Evolutionary conservation across 805 yeast species (phyloP), one percentile per base, ranked within the genome.

Genomic region (Ogataea henricii): DNA sequence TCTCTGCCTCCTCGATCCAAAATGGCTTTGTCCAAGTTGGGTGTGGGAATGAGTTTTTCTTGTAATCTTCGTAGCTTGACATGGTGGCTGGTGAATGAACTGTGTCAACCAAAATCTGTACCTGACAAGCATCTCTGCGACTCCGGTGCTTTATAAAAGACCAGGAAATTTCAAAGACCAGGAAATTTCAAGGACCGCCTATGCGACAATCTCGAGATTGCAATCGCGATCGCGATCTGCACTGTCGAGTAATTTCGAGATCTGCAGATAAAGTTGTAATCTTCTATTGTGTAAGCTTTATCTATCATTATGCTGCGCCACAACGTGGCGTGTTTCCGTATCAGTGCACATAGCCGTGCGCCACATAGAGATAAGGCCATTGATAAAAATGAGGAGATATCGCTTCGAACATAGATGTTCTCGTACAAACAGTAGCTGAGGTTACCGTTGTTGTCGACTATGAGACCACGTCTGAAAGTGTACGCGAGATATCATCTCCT

Each of bases 1-100:
- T 25, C 4, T 49, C 44, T 4, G 54, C 51, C 43, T 53, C 56
- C 17, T 39, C 56, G 21, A 53, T 53, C 56, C 56, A 53, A 40
- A 47, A 53, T 9, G 56, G 43, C 8, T 40, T 40, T 18, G 43
- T 30, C 29, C 36, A 40, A 5, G 43, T 40, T 3, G 29, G 43
- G n/a, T 40, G 36, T 7, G 43, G 43, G 13, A 39, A 39, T 26
- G 42, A 39, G 16, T 26, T 26, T 18, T 26, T 25, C 27, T 39
- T 39, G 42, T 39, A 39, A 2, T 27, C 27, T 25, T 39, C 42
- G 33, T 17, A 39, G 22, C 27, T 20, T 10, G 17, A 12, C 42
- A 39, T 39, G 23, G 14, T 18, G 32, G n/a, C 32, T 34, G 22
- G 17, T 32, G 14, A 16, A 16, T 16, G 21, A 16, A 17, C 20